Evolutionary conservation across 257 asterid genomes (phyloP).

Genomic region (Henckelia pumila): DNA sequence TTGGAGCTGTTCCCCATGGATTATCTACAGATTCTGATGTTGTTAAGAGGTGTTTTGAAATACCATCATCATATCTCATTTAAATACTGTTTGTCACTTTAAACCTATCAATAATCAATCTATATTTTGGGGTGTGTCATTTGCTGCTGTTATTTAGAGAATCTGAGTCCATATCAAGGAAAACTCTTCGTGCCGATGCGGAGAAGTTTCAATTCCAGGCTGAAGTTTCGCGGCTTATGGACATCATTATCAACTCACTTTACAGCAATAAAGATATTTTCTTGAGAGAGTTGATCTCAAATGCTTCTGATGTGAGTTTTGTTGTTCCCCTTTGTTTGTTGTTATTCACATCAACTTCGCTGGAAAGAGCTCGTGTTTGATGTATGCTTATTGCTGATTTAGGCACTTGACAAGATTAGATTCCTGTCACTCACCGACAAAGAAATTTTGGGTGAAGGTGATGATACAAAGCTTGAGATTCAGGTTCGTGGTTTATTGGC

Average conservation of each 20-base stretch:
- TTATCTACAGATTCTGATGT: conserved; percentile 91
- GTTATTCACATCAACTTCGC: background rate
- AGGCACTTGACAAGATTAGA: conserved; percentile 95
- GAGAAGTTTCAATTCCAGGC: conserved; percentile 2
- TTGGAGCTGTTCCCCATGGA: conserved; percentile 80
- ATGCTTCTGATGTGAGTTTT: conserved; percentile 89
- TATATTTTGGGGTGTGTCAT: background rate
- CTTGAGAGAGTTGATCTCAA: conserved; percentile 93
- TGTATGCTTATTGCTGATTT: conserved; percentile 17
- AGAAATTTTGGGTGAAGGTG: conserved; percentile 94
- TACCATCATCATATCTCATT: conserved; percentile 5
- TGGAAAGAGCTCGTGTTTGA: background rate
- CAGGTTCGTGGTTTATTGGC: conserved; percentile 49
- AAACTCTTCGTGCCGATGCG: background rate
- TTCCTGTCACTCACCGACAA: conserved; percentile 88
- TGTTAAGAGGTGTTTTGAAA: conserved; percentile 53
- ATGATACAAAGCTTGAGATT: conserved; percentile 79
- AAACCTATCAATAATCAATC: background rate
- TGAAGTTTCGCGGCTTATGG: background rate
- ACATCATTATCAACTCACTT: conserved; percentile 74
- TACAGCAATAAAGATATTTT: conserved; percentile 94
- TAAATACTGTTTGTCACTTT: background rate
- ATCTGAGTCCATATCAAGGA: conserved; percentile 48
- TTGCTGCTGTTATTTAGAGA: conserved; percentile 53
- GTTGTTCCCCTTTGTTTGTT: background rate